Conservation (phyloP, 1,284 basidiomycete species). For the Cystobasidium sp. region DNA sequence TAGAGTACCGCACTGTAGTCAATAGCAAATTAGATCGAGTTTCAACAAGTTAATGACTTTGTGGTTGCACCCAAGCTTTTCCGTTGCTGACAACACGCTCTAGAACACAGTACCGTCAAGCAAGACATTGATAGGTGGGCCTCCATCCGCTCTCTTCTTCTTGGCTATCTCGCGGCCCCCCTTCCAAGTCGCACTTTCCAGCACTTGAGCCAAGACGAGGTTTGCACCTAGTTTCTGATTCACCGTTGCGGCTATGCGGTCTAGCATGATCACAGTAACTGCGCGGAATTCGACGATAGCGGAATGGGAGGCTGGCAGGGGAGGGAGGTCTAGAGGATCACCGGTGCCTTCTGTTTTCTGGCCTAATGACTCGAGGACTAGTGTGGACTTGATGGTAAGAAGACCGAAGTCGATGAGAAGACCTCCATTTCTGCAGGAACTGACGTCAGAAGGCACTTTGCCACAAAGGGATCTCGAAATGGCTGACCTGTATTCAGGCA, state of each 20-base stretch:
- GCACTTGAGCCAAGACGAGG: slow-evolving; percentile 76
- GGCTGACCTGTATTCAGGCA: slow-evolving; percentile 71
- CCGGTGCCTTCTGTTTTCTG: slow-evolving; percentile 60
- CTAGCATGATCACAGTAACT: slow-evolving; percentile 86
- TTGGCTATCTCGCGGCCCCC: slow-evolving; percentile 86
- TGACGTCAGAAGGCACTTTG: slow-evolving; percentile 6
- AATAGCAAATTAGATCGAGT: no score
- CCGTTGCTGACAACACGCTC: background rate
- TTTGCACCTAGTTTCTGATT: slow-evolving; percentile 65
- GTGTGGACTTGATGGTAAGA: slow-evolving; percentile 65
- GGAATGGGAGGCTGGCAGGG: slow-evolving; percentile 74
- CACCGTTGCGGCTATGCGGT: slow-evolving; percentile 75
- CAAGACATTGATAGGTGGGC: slow-evolving; percentile 81
- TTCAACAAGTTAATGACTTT: background rate
- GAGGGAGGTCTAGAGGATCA: slow-evolving; percentile 64
- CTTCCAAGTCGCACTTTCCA: slow-evolving; percentile 95
- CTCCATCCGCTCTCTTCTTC: slow-evolving; percentile 73
- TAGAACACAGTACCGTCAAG: slow-evolving; percentile 84
- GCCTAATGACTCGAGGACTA: slow-evolving; percentile 49
- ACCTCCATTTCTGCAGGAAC: slow-evolving; percentile 63
- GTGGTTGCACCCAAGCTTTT: background rate
- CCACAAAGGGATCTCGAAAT: background rate
- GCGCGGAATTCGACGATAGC: slow-evolving; percentile 95
- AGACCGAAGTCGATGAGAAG: slow-evolving; percentile 83
- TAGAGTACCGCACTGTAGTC: background rate